A percentile compares a stretch with the other conserved stretches of the same genome.
Conservation (phyloP, 2,329 filamentous ascomycete genomes). For the Ilyonectria mors-panacis region DNA sequence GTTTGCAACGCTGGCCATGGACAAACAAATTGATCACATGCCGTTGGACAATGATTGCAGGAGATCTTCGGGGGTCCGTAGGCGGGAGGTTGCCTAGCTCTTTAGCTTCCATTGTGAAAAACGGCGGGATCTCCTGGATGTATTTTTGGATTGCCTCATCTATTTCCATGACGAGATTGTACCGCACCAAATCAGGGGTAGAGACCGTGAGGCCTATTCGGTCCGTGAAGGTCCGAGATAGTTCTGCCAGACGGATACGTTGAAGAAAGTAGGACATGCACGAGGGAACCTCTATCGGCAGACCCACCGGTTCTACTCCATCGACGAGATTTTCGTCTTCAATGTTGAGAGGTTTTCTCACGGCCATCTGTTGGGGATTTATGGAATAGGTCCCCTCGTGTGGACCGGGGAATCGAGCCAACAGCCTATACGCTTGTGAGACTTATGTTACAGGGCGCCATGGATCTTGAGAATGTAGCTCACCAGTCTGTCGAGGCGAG, state of each 20-base stretch:
- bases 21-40: slow-evolving; percentile 53
- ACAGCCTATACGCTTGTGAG: slow-evolving; percentile 49
- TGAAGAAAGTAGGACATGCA: slow-evolving; percentile 57
- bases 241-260: slow-evolving; percentile 55
- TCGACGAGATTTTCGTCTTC: slow-evolving; percentile 56
- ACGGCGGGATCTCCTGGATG: slow-evolving; percentile 48
- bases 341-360: slow-evolving; percentile 56
- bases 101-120: slow-evolving; percentile 45
- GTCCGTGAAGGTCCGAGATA: slow-evolving; percentile 55
- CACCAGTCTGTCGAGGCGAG: slow-evolving; percentile 59
- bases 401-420: slow-evolving; percentile 54
- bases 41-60: slow-evolving; percentile 49
- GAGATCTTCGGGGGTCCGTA: slow-evolving; percentile 42
- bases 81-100: slow-evolving; percentile 39
- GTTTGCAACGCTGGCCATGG: slow-evolving; percentile 53
- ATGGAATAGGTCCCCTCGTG: slow-evolving; percentile 55
- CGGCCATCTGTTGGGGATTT: slow-evolving; percentile 57
- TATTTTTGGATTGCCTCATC: slow-evolving; percentile 50
- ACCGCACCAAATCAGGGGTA: slow-evolving; percentile 50
- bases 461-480: slow-evolving; percentile 11
- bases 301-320: slow-evolving; percentile 46
- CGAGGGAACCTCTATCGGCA: slow-evolving; percentile 52
- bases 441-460: background rate
- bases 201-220: slow-evolving; percentile 44
- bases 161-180: slow-evolving; percentile 51